phyloP scores from a whole-genome alignment of 2,329 filamentous ascomycete species.

The Magnaporthales sp. region DNA sequence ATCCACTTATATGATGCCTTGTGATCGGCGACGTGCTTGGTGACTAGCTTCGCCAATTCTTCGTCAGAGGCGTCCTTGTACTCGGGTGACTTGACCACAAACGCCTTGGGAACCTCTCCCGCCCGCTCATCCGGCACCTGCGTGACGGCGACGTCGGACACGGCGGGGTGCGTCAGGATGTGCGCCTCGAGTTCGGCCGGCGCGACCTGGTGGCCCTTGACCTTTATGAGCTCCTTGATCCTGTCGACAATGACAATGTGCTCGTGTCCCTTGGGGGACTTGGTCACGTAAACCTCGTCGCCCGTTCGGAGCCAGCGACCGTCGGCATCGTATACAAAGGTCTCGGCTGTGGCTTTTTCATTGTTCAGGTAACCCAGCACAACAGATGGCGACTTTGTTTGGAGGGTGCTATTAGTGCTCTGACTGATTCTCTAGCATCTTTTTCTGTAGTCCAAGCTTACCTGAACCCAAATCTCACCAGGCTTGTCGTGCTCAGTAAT shows the following conservation, averaged over 20 bases:
- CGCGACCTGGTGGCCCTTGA: constrained; percentile 69
- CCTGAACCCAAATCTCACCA: constrained; percentile 67
- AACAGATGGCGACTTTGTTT: constrained; percentile 55
- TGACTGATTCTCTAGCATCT: background rate
- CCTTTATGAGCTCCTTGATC: constrained; percentile 42
- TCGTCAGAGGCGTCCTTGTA: constrained; percentile 31
- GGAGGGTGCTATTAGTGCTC: background rate
- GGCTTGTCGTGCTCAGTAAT: constrained; percentile 57
- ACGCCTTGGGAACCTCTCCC: constrained; percentile 60
- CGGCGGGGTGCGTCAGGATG: constrained; percentile 62
- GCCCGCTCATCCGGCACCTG: constrained; percentile 54
- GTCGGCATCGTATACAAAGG: constrained; percentile 59
- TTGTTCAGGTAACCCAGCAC: constrained; percentile 83
- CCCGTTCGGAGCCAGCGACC: constrained; percentile 75
- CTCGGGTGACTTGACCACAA: constrained; percentile 41
- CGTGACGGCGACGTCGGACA: constrained; percentile 72
- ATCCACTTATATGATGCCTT: constrained; percentile 66
- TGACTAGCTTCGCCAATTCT: constrained; percentile 42
- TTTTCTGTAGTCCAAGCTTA: background rate
- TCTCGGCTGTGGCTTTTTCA: constrained; percentile 71
- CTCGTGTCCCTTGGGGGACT: constrained; percentile 58
- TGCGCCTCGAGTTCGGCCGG: constrained; percentile 78
- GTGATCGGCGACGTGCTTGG: constrained; percentile 53
- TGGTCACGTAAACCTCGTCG: constrained; percentile 67
- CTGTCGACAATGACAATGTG: constrained; percentile 82